These are phyloP conservation scores for Cyphellophora europaea DNA, from an alignment of 2,329 filamentous ascomycete genomes.

Conservation along the genomic window DNA sequence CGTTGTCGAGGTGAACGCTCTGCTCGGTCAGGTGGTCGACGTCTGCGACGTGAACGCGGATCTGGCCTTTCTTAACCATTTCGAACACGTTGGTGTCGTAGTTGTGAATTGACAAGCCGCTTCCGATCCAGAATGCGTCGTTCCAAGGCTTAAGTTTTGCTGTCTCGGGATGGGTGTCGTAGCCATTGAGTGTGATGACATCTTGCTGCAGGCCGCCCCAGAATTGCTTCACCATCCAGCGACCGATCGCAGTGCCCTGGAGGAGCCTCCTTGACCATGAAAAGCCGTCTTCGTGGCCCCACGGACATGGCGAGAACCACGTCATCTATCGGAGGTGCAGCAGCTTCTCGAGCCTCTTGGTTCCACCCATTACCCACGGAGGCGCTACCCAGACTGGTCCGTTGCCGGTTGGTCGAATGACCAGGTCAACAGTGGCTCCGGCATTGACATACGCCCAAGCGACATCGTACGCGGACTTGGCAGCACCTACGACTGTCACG, in stretches of 20 bases:
- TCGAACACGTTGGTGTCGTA: slow-evolving; percentile 50
- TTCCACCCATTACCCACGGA: slow-evolving; percentile 57
- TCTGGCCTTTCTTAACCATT: slow-evolving; percentile 42
- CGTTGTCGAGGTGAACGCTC: slow-evolving; percentile 40
- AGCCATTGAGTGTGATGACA: slow-evolving; percentile 36
- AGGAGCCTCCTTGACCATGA: slow-evolving; percentile 33
- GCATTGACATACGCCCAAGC: slow-evolving; percentile 48
- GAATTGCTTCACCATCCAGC: slow-evolving; percentile 39
- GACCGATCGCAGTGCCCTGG: slow-evolving; percentile 43
- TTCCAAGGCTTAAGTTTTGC: slow-evolving; percentile 36
- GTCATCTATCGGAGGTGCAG: slow-evolving; percentile 58
- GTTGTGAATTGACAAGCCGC: slow-evolving; percentile 51
- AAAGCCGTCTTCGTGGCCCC: slow-evolving; percentile 46
- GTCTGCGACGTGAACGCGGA: slow-evolving; percentile 47
- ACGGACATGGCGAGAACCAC: slow-evolving; percentile 68
- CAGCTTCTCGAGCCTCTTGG: slow-evolving; percentile 59
- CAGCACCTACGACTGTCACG: slow-evolving; percentile 48
- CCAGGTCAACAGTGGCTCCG: slow-evolving; percentile 46
- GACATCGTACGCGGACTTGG: slow-evolving; percentile 56
- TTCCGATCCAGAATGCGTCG: slow-evolving; percentile 44
- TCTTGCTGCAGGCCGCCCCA: slow-evolving; percentile 44
- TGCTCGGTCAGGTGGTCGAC: slow-evolving; percentile 36
- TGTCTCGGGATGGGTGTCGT: slow-evolving; percentile 34
- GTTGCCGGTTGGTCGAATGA: slow-evolving; percentile 49
- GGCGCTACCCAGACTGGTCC: slow-evolving; percentile 52